Evolutionary conservation across 1,284 basidiomycete species (phyloP).

Genomic region (Moesziomyces sp.): DNA sequence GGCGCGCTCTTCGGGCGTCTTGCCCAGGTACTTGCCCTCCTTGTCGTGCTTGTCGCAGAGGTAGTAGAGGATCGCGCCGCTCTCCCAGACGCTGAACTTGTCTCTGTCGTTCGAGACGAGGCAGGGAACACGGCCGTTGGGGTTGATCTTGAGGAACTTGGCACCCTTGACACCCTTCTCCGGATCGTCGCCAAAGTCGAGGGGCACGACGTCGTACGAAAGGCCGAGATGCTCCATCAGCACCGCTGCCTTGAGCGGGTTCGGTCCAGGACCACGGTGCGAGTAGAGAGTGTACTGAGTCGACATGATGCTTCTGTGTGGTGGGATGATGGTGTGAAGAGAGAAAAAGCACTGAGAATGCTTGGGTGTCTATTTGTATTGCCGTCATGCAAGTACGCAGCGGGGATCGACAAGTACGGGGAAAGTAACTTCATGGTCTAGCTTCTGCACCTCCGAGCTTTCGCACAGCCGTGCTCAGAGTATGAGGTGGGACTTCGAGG

Average conservation of each 20-base stretch:
- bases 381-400: neutral
- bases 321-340: neutral
- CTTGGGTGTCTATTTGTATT: neutral
- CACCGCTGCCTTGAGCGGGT: slow-evolving; percentile 59
- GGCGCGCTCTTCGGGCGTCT: slow-evolving; percentile 43
- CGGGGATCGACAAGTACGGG: neutral
- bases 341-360: too few relatives aligned
- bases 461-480: too few relatives aligned
- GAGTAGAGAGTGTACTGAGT: slow-evolving; percentile 61
- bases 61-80: slow-evolving; percentile 57
- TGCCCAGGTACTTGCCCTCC: slow-evolving; percentile 41
- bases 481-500: neutral
- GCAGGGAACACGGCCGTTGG: slow-evolving; percentile 59
- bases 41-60: slow-evolving; percentile 59
- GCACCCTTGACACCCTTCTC: slow-evolving; percentile 59
- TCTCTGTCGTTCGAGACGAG: slow-evolving; percentile 59
- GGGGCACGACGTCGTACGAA: slow-evolving; percentile 50
- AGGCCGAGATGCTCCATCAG: slow-evolving; percentile 60
- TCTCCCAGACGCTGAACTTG: slow-evolving; percentile 58
- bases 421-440: neutral
- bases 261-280: slow-evolving; percentile 56
- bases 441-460: neutral
- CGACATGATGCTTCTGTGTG: slow-evolving; percentile 11
- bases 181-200: slow-evolving; percentile 56
- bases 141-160: slow-evolving; percentile 57